phyloP scores from a whole-genome alignment of 2,329 filamentous ascomycete genomes.

The Cladosporium sphaerospermum region DNA sequence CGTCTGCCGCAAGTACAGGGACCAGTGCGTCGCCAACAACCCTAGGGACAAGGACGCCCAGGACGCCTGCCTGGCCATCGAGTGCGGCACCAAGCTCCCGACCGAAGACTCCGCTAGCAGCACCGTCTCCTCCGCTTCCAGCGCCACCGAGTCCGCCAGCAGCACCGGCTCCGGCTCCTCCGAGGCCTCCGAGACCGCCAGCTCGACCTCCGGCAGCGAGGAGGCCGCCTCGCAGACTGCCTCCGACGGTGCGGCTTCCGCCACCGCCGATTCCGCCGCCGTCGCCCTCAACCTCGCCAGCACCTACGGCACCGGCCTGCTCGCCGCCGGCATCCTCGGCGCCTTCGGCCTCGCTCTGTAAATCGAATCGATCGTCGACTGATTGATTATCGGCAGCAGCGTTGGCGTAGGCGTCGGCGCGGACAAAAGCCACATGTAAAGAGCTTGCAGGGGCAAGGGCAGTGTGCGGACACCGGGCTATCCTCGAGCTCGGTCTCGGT shows the following conservation, averaged over 20 bases:
- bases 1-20: constrained; percentile 51
- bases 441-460: too few species aligned
- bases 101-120: constrained; percentile 29
- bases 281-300: constrained; percentile 38
- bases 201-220: constrained; percentile 24
- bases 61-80: constrained; percentile 41
- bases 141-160: constrained; percentile 23
- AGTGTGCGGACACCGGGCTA: too few species aligned
- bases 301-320: constrained; percentile 45
- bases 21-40: constrained; percentile 35
- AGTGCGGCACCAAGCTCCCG: constrained; percentile 50
- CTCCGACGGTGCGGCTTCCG: constrained; percentile 23
- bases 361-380: constrained; percentile 9
- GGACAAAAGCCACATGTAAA: not conserved
- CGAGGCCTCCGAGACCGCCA: constrained; percentile 24
- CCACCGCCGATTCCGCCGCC: constrained; percentile 37
- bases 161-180: constrained; percentile 25
- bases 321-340: constrained; percentile 48
- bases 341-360: constrained; percentile 55
- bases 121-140: constrained; percentile 20
- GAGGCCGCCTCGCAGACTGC: constrained; percentile 10
- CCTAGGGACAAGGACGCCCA: constrained; percentile 33
- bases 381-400: not conserved
- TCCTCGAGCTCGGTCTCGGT: too few species aligned
- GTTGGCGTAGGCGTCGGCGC: not conserved